phyloP scores from a whole-genome alignment of 768 basidiomycete species.

The Sporobolomyces pararoseus region DNA sequence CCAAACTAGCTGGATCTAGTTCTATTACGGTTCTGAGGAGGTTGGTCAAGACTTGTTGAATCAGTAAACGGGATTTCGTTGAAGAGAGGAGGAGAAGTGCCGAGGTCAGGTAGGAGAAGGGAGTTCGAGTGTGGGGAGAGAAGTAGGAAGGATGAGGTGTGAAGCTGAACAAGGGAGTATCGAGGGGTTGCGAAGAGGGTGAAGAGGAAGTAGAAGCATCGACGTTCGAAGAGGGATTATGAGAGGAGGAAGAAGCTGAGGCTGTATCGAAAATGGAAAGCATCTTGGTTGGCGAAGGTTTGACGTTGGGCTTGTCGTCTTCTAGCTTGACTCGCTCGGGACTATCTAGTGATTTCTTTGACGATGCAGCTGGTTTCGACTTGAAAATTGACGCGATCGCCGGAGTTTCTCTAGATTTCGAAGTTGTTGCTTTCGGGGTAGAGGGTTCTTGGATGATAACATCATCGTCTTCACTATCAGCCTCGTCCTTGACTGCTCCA shows the following conservation, averaged over 20 bases:
- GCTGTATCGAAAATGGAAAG: conserved; percentile 30
- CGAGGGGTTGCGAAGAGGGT: conserved; percentile 24
- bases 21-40: conserved; percentile 64
- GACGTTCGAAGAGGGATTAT: background rate
- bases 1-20: conserved; percentile 65
- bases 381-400: conserved; percentile 16
- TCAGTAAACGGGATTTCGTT: conserved; percentile 69
- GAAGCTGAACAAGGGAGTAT: conserved; percentile 43
- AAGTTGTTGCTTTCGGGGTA: background rate
- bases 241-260: conserved; percentile 11
- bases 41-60: conserved; percentile 68
- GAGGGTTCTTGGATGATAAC: background rate
- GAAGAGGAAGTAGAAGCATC: background rate
- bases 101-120: conserved; percentile 69
- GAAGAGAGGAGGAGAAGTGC: conserved; percentile 60
- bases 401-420: background rate
- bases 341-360: background rate
- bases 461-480: background rate
- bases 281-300: conserved; percentile 26
- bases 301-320: conserved; percentile 7
- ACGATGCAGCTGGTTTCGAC: background rate
- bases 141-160: conserved; percentile 28
- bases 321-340: conserved; percentile 2
- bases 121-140: conserved; percentile 44
- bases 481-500: background rate